Evolutionary conservation across 345 rosid species (phyloP).

Genomic region (Excoecaria agallocha): DNA sequence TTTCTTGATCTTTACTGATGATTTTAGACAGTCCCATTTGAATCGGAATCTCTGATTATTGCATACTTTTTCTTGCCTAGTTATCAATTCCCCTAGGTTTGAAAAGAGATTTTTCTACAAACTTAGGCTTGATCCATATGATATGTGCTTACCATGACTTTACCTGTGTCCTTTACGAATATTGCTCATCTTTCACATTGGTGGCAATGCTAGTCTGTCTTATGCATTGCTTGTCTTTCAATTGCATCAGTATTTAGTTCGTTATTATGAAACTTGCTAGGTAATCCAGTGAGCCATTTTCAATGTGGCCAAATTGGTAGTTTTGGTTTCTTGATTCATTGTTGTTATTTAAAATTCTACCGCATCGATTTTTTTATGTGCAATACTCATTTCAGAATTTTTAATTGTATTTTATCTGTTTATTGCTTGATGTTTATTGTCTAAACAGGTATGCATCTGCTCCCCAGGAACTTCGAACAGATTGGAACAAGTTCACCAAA

Average conservation of each 20-base stretch:
- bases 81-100: background rate
- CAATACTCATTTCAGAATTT: background rate
- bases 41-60: background rate
- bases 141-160: background rate
- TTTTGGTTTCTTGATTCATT: background rate
- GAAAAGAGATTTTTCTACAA: background rate
- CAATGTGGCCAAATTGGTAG: background rate
- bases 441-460: constrained; percentile 80
- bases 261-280: background rate
- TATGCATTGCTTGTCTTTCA: background rate
- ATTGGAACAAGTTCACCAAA: constrained; percentile 81
- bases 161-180: background rate
- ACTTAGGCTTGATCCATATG: background rate
- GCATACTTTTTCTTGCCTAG: background rate
- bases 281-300: background rate
- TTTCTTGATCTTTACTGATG: background rate
- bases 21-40: background rate
- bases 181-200: background rate
- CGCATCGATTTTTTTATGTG: background rate
- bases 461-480: constrained; percentile 71
- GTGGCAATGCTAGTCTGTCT: background rate
- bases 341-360: background rate
- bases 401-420: constrained; percentile 2
- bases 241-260: background rate
- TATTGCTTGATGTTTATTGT: constrained; percentile 11